Conservation (phyloP, 2,329 filamentous ascomycete genomes). For the Penicillium crustosum region DNA sequence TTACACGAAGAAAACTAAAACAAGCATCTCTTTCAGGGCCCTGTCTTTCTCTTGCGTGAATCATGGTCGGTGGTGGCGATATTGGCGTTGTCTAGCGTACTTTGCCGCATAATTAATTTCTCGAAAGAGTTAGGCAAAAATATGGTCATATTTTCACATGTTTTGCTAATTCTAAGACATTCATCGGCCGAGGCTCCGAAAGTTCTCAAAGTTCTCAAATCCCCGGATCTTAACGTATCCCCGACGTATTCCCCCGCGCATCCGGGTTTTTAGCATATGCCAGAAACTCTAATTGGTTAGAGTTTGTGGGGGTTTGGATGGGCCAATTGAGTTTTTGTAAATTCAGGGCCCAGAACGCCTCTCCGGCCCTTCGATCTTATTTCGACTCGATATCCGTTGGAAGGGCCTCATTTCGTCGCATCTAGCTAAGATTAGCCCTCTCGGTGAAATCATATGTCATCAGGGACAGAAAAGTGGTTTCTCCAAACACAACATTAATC, state of each 20-base stretch:
- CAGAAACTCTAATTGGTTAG: constrained; percentile 4
- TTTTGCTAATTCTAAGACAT: neutral
- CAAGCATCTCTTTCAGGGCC: neutral
- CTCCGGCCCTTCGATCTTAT: neutral
- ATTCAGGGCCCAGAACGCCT: neutral
- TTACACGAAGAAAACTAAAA: neutral
- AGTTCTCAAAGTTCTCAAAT: neutral
- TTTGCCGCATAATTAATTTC: too few species aligned
- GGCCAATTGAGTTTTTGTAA: neutral
- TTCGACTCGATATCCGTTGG: neutral
- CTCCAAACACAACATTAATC: neutral
- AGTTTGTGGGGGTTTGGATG: neutral
- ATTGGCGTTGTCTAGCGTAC: neutral
- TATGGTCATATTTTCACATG: neutral
- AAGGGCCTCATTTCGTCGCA: neutral
- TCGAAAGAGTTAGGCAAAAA: neutral
- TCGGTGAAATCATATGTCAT: neutral
- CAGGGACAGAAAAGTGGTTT: neutral
- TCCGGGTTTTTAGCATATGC: too few species aligned
- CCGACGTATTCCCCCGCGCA: neutral
- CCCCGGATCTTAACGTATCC: neutral
- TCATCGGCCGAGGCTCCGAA: neutral
- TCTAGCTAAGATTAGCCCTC: neutral
- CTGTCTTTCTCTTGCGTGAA: neutral
- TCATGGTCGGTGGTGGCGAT: neutral